Evolutionary conservation across 1,284 basidiomycete genomes (phyloP), one percentile per base, ranked within the genome.

Genomic region (Boletus semigastroideus): DNA sequence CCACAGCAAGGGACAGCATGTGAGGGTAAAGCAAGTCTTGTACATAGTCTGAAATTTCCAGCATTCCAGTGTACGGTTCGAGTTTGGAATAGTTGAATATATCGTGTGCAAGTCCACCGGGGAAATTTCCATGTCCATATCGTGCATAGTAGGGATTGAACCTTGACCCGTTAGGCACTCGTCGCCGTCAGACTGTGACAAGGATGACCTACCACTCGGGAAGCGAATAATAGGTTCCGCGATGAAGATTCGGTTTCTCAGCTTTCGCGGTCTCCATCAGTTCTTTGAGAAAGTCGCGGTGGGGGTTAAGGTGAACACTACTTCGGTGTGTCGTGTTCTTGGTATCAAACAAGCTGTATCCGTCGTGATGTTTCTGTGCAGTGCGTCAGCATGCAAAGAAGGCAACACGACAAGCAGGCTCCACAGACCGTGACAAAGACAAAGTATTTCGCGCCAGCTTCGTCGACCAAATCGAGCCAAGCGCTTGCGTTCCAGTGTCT

Each of bases 381-480:
- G 16, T 6, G 16, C 12, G 14, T 58, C 53, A 55, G n/a, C 4
- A 49, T 16, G 43, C 5, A 46, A 25, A 34, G 14, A n/a, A 7
- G 33, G 7, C 33, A 16, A 34, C 16, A 16, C 33, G 7, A 16
- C 33, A n/a, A n/a, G 22, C 22, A 34, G n/a, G 14, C 42, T 28
- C 33, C 46, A 55, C 72, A 13, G 38, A 77, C 79, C 8, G 80
- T 77, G 17, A 80, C 79, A 34, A 82, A 67, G 16, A 85, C 81
- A 58, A 84, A 83, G 55, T 85, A 85, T 56, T 78, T 81, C 1
- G 83, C 82, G 1, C 83, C 83, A 0, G 81, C 78, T 25, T 71
- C 70, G 30, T 75, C 75, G 46, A 85, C 77, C 12, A 84, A 56
- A 54, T 82, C 74, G 1, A 83, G 59, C 82, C 82, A 84, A 39